Percentiles rank a stretch among this genome's conserved stretches.
Conservation (phyloP, 1,284 basidiomycete genomes). For the Rhodofomes roseus region DNA sequence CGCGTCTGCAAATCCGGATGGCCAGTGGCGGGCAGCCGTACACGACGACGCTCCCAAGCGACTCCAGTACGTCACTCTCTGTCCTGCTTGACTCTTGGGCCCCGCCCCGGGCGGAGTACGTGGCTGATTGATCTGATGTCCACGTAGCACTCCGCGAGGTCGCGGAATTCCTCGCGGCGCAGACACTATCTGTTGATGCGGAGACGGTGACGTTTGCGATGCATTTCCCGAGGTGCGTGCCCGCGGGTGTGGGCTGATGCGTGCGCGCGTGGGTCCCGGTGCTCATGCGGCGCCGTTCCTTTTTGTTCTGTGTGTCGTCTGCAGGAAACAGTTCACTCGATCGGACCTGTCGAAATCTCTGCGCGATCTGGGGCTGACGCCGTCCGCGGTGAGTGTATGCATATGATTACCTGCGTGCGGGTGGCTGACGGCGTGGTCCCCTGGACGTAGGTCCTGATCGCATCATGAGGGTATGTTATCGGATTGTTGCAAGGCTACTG, state of each 20-base stretch:
- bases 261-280: not conserved
- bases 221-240: constrained; percentile 77
- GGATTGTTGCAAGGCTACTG: too few species aligned
- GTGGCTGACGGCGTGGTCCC: not conserved
- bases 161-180: constrained; percentile 81
- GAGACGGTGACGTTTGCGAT: constrained; percentile 74
- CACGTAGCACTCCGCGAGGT: constrained; percentile 76
- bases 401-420: not conserved
- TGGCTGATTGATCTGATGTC: not conserved
- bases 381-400: constrained; percentile 58
- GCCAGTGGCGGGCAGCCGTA: constrained; percentile 77
- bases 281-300: not conserved
- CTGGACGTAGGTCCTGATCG: constrained; percentile 13
- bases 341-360: constrained; percentile 67
- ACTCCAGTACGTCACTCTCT: constrained; percentile 56
- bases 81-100: not conserved
- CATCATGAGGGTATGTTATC: constrained; percentile 12
- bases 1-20: constrained; percentile 81
- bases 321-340: constrained; percentile 64
- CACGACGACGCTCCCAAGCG: constrained; percentile 76
- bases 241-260: not conserved
- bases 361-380: constrained; percentile 71
- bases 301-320: not conserved
- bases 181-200: constrained; percentile 65
- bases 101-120: not conserved